Evolutionary conservation across 208 protist genomes (phyloP), one percentile per base, ranked within the genome.

Genomic region (Wallacemonas sp.): DNA sequence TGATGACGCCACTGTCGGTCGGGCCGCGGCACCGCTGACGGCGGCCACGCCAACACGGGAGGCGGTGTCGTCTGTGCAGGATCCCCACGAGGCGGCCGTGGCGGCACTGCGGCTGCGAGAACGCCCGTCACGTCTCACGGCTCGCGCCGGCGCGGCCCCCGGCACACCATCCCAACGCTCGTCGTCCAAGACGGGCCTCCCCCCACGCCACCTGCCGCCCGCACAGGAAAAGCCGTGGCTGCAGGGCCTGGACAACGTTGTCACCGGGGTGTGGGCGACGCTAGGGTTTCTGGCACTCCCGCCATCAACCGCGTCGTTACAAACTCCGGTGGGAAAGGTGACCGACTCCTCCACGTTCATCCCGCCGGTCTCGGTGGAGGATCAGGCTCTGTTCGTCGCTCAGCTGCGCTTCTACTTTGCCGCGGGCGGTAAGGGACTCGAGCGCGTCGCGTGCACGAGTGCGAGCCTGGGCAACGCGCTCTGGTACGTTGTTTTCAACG

Each of bases 401-500:
- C 52, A 59, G 32, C 52, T 59, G 10, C 52, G 52, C 3, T 59
- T 31, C 31, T 59, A 59, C 52, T 52, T 67, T 38, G 44, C 46
- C n/a, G 10, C 46, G 11, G 44, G 33, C 10, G 38, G 38, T 7
- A 55, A 20, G 7, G 44, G 44, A 38, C 32, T 54, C 3, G 42
- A 54, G 45, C 62, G 62, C 3, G 42, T 57, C 33, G 50, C 42
- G 62, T 44, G 62, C 46, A 67, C 46, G 26, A 28, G 29, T 28
- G 31, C 11, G 18, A 59, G 31, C 22, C 39, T 82, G 26, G 65
- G 67, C 41, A 82, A 82, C 45, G 82, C 66, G 25, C 69, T 87
- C 14, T 87, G 77, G 77, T 69, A 61, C 8, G 69, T 79, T 10
- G 44, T 92, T 1, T 89, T 84, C 61, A 92, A 92, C 70, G 75